These are phyloP conservation scores for Ilyonectria sp. DNA, from an alignment of 2,329 filamentous ascomycete genomes.

Conservation along the genomic window DNA sequence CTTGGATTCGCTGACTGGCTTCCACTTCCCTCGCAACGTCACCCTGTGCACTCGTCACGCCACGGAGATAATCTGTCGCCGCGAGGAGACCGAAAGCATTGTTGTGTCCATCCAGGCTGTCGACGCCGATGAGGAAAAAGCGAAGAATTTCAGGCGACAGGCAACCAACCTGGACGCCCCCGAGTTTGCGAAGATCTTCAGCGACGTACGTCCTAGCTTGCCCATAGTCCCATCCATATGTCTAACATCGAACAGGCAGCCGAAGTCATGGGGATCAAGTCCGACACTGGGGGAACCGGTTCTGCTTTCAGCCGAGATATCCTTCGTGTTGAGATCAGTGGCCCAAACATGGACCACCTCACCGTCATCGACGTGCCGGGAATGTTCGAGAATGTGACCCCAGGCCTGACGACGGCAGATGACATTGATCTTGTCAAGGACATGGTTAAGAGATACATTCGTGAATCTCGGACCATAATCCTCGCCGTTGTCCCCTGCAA, in stretches of 20 bases:
- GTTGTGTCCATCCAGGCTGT: constrained; percentile 57
- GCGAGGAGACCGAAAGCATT: constrained; percentile 53
- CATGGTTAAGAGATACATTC: constrained; percentile 65
- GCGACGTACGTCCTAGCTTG: constrained; percentile 50
- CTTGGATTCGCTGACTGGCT: constrained; percentile 74
- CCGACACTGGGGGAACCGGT: constrained; percentile 31
- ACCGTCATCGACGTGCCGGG: constrained; percentile 70
- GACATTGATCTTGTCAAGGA: constrained; percentile 62
- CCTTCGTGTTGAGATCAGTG: constrained; percentile 58
- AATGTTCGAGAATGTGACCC: constrained; percentile 57
- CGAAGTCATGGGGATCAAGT: constrained; percentile 60
- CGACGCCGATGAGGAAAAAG: constrained; percentile 29
- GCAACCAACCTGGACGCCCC: constrained; percentile 43
- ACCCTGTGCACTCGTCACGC: constrained; percentile 65
- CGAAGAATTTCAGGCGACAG: constrained; percentile 48
- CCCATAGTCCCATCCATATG: rapidly evolving
- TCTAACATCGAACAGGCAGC: constrained; percentile 53
- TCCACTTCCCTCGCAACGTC: constrained; percentile 61
- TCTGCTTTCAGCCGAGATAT: constrained; percentile 63
- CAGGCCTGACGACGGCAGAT: constrained; percentile 58
- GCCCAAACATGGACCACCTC: constrained; percentile 62
- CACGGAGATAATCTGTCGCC: constrained; percentile 63
- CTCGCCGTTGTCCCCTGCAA: constrained; percentile 62
- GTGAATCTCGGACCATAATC: constrained; percentile 63
- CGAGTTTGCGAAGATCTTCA: constrained; percentile 57